phyloP scores from a whole-genome alignment of 2,329 filamentous ascomycete species.

The Claviceps citrina region DNA sequence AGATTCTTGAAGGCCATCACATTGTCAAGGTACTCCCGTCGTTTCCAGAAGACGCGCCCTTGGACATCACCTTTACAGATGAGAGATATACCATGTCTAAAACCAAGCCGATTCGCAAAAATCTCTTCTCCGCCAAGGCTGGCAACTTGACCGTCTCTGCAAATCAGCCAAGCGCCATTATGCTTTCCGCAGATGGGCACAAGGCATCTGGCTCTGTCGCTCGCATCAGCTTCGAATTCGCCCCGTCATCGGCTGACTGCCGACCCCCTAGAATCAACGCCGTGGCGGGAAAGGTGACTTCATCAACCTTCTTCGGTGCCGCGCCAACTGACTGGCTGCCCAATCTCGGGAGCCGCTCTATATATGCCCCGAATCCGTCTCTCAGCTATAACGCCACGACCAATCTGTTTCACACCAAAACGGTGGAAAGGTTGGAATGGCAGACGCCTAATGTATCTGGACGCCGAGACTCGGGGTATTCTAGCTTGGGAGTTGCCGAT shows the following conservation, averaged over 20 bases:
- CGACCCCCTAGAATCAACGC: conserved; percentile 32
- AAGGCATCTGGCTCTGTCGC: conserved; percentile 26
- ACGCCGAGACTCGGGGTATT: conserved; percentile 40
- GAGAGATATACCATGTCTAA: conserved; percentile 33
- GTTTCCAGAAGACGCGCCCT: conserved; percentile 33
- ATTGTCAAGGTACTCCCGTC: conserved; percentile 38
- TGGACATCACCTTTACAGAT: conserved; percentile 32
- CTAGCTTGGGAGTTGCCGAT: conserved; percentile 22
- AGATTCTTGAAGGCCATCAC: conserved; percentile 26
- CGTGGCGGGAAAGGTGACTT: conserved; percentile 34
- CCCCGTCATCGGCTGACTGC: conserved; percentile 26
- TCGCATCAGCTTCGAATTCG: conserved; percentile 31
- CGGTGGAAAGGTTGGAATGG: conserved; percentile 27
- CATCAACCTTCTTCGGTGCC: conserved; percentile 37
- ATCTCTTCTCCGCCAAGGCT: conserved; percentile 34
- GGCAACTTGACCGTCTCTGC: conserved; percentile 32
- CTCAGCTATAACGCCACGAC: conserved; percentile 32
- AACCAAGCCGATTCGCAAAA: conserved; percentile 37
- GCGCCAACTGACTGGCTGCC: conserved; percentile 31
- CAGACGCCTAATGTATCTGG: conserved; percentile 17
- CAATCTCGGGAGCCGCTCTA: conserved; percentile 32
- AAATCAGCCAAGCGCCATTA: conserved; percentile 31
- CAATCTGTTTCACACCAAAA: conserved; percentile 22
- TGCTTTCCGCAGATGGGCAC: conserved; percentile 35
- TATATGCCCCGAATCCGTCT: conserved; percentile 25